Conservation (phyloP, 768 basidiomycete species). For the Phanerochaete carnosa region DNA sequence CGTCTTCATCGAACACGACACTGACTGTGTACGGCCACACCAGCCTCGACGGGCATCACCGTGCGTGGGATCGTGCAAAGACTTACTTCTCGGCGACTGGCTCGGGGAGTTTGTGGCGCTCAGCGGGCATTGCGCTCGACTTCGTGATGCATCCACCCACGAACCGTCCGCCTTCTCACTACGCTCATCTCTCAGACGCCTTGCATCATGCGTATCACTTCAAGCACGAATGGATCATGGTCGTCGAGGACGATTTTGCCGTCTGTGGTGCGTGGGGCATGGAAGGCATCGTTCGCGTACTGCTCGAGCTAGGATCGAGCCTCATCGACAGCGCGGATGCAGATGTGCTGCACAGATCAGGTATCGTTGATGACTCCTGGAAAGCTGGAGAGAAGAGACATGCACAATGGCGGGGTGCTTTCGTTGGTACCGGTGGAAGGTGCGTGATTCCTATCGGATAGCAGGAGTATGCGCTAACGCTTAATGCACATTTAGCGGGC, state of each 20-base stretch:
- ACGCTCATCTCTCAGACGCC: slow-evolving; percentile 7
- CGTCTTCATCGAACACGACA: neutral
- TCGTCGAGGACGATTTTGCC: slow-evolving; percentile 12
- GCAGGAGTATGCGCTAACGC: no score
- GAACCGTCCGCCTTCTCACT: neutral
- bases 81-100: neutral
- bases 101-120: neutral
- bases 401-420: slow-evolving; percentile 5
- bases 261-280: slow-evolving; percentile 8
- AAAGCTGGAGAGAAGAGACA: neutral
- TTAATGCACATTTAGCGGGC: slow-evolving; percentile 8
- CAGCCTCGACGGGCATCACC: slow-evolving; percentile 1
- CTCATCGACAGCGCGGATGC: neutral
- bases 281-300: slow-evolving; percentile 1
- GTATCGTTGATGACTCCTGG: neutral
- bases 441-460: neutral
- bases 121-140: neutral
- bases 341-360: neutral
- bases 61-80: slow-evolving; percentile 6
- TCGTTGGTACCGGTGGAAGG: slow-evolving; percentile 11
- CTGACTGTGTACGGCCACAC: slow-evolving; percentile 7
- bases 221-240: slow-evolving; percentile 10
- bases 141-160: slow-evolving; percentile 2
- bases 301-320: neutral
- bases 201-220: neutral